Percentiles rank a stretch among this genome's conserved stretches.
Conservation (phyloP, 139 green algal species). For the Diplosphaera chodatii region DNA sequence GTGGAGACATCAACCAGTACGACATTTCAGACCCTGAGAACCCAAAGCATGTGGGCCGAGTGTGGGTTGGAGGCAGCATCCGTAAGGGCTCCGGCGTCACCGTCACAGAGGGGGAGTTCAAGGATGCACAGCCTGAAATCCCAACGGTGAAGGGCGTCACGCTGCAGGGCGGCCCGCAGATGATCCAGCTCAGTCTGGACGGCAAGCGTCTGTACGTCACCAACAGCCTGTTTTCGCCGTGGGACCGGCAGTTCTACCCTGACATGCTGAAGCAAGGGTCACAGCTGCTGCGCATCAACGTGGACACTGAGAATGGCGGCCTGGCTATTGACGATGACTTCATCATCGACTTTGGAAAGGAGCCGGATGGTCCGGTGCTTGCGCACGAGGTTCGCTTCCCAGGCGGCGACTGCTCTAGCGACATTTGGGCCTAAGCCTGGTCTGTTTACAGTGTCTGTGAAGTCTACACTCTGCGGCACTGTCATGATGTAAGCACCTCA, state of each 20-base stretch:
- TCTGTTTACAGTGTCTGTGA: no score
- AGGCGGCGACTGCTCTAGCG: constrained; percentile 49
- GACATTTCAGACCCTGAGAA: constrained; percentile 49
- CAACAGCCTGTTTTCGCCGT: constrained; percentile 25
- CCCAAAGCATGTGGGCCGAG: constrained; percentile 24
- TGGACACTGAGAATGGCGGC: constrained; percentile 64
- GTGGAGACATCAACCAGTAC: constrained; percentile 60
- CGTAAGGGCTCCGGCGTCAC: constrained; percentile 48
- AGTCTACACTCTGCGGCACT: no score
- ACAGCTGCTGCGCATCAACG: constrained; percentile 63
- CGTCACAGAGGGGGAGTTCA: constrained; percentile 15
- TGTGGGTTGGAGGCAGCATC: constrained; percentile 69
- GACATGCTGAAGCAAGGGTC: constrained; percentile 51
- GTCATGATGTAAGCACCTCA: no score
- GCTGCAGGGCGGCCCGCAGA: constrained; percentile 77
- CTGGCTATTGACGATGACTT: constrained; percentile 50
- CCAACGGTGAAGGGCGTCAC: constrained; percentile 46
- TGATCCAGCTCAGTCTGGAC: constrained; percentile 80
- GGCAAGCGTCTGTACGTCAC: constrained; percentile 79
- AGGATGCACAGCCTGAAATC: constrained; percentile 25
- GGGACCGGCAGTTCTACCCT: constrained; percentile 70
- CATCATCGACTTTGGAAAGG: constrained; percentile 61
- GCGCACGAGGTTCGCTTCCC: constrained; percentile 76
- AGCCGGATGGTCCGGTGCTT: constrained; percentile 69
- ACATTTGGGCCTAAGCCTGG: constrained; percentile 60